A percentile compares a stretch with the other conserved stretches of the same genome.
Evolutionary conservation across 345 rosid genomes (phyloP).

Genomic region (Rhodamnia rubescens): DNA sequence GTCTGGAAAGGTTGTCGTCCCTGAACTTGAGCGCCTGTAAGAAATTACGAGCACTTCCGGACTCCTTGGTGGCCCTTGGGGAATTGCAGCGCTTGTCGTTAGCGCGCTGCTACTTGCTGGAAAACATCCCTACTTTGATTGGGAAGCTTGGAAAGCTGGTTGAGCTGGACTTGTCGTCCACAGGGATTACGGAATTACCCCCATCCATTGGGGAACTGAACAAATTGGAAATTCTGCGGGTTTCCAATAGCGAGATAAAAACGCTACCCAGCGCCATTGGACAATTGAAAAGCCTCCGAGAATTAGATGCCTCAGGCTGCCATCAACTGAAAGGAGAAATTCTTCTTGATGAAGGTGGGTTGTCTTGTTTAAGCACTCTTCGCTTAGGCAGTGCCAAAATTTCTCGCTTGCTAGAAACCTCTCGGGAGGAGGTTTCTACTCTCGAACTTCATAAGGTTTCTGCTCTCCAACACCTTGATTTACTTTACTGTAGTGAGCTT

Average conservation of each 20-base stretch:
- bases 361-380: neutral
- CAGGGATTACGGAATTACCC: neutral
- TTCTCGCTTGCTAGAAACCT: neutral
- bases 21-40: neutral
- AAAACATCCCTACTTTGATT: neutral
- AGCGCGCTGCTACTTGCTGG: neutral
- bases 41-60: neutral
- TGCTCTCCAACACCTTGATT: neutral
- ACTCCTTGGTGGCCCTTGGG: neutral
- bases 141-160: neutral
- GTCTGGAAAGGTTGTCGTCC: neutral
- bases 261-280: neutral
- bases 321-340: neutral
- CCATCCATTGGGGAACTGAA: neutral
- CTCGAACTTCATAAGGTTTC: neutral
- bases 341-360: neutral
- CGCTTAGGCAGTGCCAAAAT: neutral
- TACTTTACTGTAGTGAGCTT: neutral
- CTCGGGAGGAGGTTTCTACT: no score
- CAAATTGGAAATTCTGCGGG: neutral
- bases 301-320: neutral
- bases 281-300: neutral
- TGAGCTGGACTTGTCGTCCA: neutral
- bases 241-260: neutral
- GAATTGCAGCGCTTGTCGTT: neutral